A percentile compares a stretch with the other conserved stretches of the same genome.
These are phyloP conservation scores for Eimeria acervulina DNA, from an alignment of 169 alveolate species.

Conservation along the genomic window DNA sequence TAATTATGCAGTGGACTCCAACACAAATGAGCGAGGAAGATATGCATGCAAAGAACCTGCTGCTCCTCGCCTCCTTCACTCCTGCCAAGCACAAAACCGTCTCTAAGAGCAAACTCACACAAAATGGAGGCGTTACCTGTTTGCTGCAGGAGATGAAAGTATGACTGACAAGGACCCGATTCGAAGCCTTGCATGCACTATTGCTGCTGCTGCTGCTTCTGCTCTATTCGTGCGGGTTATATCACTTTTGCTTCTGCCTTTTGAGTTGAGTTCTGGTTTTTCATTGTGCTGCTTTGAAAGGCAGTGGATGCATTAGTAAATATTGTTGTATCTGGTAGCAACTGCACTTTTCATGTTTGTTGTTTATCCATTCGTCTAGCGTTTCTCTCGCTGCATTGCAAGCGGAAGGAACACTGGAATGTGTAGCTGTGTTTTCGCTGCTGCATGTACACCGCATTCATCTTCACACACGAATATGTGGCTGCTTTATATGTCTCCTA, in stretches of 20 bases:
- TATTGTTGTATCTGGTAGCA: too few relatives aligned
- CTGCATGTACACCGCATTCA: too few relatives aligned
- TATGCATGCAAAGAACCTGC: neutral
- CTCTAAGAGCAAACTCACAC: neutral
- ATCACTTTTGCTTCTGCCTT: neutral
- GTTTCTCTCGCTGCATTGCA: too few relatives aligned
- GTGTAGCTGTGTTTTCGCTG: too few relatives aligned
- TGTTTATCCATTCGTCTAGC: too few relatives aligned
- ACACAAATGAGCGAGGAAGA: neutral
- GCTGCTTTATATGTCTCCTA: too few relatives aligned
- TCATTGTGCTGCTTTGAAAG: neutral
- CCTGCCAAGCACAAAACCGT: constrained; percentile 49
- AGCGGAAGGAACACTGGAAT: too few relatives aligned
- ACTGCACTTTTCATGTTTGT: too few relatives aligned
- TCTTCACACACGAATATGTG: too few relatives aligned
- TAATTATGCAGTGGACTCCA: constrained; percentile 27
- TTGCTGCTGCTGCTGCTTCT: constrained; percentile 13
- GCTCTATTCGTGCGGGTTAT: neutral
- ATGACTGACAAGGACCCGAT: too few relatives aligned
- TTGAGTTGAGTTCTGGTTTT: neutral
- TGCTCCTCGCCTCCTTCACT: constrained; percentile 10
- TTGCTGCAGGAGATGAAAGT: constrained; percentile 46
- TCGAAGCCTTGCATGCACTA: too few relatives aligned
- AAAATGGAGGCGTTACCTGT: constrained; percentile 25
- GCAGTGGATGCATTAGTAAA: neutral